These are phyloP conservation scores for Cyberlindnera maclurae DNA, from an alignment of 805 yeast species.

Conservation along the genomic window DNA sequence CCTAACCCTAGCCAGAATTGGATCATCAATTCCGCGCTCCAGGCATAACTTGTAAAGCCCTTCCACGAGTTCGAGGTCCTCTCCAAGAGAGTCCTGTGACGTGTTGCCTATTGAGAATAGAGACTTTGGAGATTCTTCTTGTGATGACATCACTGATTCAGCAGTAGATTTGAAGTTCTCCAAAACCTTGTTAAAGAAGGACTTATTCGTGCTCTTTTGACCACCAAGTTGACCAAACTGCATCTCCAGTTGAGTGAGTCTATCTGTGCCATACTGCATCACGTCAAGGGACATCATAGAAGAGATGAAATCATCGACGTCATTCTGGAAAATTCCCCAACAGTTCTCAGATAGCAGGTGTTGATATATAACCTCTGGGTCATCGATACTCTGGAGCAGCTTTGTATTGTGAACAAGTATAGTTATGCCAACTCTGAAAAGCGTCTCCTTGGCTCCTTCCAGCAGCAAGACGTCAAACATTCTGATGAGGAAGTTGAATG, in stretches of 20 bases:
- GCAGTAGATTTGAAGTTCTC: constrained; percentile 11
- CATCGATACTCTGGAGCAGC: constrained; percentile 26
- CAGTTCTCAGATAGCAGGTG: constrained; percentile 32
- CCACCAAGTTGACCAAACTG: constrained; percentile 1
- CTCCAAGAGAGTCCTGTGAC: constrained; percentile 12
- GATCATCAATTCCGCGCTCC: constrained; percentile 15
- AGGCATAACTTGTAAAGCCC: constrained; percentile 19
- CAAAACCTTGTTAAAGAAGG: constrained; percentile 11
- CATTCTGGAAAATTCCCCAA: constrained; percentile 35
- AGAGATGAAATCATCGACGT: constrained; percentile 29
- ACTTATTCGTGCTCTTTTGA: constrained; percentile 6
- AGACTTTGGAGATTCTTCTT: constrained; percentile 1
- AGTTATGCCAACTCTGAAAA: constrained; percentile 50
- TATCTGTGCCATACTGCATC: constrained; percentile 6
- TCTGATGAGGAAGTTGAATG: constrained; percentile 41
- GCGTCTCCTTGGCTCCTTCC: constrained; percentile 48
- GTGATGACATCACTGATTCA: constrained; percentile 8
- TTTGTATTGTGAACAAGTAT: constrained; percentile 42
- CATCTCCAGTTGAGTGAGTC: constrained; percentile 5
- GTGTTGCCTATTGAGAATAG: constrained; percentile 12
- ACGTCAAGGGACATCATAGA: constrained; percentile 20
- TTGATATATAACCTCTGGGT: constrained; percentile 34
- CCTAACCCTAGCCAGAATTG: constrained; percentile 16
- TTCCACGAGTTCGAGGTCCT: constrained; percentile 17
- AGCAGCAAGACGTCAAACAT: constrained; percentile 43